Evolutionary conservation across 352 stramenopile species (phyloP), one percentile per base, ranked within the genome.

Genomic region (Phytopythium aichiense): DNA sequence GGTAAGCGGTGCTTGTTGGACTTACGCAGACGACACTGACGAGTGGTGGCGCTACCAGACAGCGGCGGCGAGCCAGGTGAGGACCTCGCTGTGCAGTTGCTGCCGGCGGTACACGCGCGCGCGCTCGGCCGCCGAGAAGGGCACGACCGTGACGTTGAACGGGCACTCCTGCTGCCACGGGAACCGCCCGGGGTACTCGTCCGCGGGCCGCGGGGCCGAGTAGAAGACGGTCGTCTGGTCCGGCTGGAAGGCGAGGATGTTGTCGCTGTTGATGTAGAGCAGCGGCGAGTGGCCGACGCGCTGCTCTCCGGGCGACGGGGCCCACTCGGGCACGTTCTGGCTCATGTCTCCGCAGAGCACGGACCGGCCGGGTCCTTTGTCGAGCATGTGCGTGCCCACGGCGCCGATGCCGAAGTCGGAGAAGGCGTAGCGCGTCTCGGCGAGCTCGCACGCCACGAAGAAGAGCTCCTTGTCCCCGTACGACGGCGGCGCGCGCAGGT

Each of bases 381-480:
- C 30, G 23, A 69, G 56, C 28, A 75, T 37, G 1, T 72, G 53
- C 60, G 61, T 71, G 46, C 73, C 73, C 8, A 78, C 40, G 25
- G 64, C 33, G n/a, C 73, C 63, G 30, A 74, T 63, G 40, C 56
- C 70, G 54, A 65, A 67, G 43, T 77, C 68, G 2, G 77, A 84
- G 52, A 87, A 79, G 9, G 66, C 56, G 55, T 84, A 87, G 23
- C 42, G 22, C 25, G 77, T 79, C 67, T 87, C 77, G 8, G 74
- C 74, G 4, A 87, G 59, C 58, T 87, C 74, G 35, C 72, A 82
- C 2, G 72, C 72, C 3, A 81, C 33, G 62, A 76, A 87, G 69
- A 75, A 84, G 16, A 78, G 58, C 63, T 87, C 77, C 56, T 84
- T 87, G 64, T 82, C 77, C 4, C 77, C 77, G 50, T 87, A 87